These are phyloP conservation scores for Cercospora sesami DNA, from an alignment of 2,329 filamentous ascomycete genomes.

Conservation along the genomic window DNA sequence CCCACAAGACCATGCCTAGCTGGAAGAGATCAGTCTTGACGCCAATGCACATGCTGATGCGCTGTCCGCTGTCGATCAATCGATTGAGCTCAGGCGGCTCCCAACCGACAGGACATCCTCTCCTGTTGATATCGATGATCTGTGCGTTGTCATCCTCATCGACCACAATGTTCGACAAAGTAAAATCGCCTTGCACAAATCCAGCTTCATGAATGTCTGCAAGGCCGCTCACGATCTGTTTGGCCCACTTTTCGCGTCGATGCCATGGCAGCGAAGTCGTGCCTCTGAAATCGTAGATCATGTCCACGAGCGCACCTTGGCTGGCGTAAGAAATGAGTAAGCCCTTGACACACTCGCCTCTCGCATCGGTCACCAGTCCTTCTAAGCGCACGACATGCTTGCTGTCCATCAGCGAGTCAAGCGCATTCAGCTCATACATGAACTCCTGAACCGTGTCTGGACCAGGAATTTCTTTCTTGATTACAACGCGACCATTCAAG, in stretches of 20 bases:
- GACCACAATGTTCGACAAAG: constrained; percentile 94
- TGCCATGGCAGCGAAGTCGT: constrained; percentile 61
- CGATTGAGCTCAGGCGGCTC: constrained; percentile 88
- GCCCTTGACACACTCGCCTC: constrained; percentile 73
- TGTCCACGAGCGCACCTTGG: constrained; percentile 82
- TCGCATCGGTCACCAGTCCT: constrained; percentile 82
- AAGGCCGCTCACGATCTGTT: constrained; percentile 84
- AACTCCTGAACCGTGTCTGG: constrained; percentile 96
- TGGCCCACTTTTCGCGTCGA: constrained; percentile 80
- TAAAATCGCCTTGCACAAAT: constrained; percentile 97
- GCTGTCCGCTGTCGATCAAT: constrained; percentile 82
- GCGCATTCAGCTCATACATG: constrained; percentile 92
- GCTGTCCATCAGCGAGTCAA: constrained; percentile 73
- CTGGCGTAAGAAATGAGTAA: constrained; percentile 86
- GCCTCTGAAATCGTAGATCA: constrained; percentile 76
- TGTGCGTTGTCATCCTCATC: constrained; percentile 81
- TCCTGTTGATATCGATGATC: constrained; percentile 96
- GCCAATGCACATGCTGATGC: constrained; percentile 95
- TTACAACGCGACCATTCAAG: constrained; percentile 67
- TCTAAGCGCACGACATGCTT: constrained; percentile 80
- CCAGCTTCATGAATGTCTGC: constrained; percentile 93
- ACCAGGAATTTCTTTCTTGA: constrained; percentile 97
- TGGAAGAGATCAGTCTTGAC: constrained; percentile 97
- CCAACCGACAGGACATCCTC: constrained; percentile 97
- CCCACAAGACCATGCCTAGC: constrained; percentile 96